Conservation (phyloP, 495 filamentous ascomycete genomes). For the Xylaria venustula region DNA sequence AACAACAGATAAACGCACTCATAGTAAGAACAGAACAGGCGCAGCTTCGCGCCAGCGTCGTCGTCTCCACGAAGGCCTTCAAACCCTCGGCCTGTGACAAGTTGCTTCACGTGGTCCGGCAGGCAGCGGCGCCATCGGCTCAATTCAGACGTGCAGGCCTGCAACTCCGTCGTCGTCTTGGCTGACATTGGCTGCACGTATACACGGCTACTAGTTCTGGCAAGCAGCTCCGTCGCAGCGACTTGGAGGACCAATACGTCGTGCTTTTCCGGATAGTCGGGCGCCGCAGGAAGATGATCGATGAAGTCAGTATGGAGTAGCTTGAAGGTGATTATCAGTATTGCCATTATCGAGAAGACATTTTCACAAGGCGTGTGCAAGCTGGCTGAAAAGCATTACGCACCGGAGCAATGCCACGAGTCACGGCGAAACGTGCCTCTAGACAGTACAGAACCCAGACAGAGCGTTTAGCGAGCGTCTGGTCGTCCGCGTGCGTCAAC, state of each 20-base stretch:
- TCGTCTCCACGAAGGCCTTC: slow-evolving; percentile 1
- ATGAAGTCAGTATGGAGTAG: slow-evolving; percentile 4
- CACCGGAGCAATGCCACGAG: not conserved
- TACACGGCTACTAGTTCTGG: not conserved
- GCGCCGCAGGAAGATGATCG: not conserved
- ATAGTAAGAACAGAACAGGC: not conserved
- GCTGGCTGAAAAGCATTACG: not conserved
- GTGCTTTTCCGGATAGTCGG: not conserved
- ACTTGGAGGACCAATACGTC: not conserved
- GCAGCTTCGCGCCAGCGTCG: not conserved
- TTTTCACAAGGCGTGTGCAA: not conserved
- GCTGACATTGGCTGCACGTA: not conserved
- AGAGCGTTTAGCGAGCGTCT: not conserved
- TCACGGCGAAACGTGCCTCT: not conserved
- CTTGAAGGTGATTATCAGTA: not conserved
- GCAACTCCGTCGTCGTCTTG: not conserved
- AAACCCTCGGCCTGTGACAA: not conserved
- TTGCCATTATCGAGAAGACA: not conserved
- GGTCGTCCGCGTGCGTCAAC: not conserved
- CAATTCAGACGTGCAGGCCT: not conserved
- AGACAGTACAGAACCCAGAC: slow-evolving; percentile 5
- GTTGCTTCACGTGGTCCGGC: not conserved
- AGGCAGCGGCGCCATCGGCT: not conserved
- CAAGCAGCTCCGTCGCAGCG: not conserved
- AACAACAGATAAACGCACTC: slow-evolving; percentile 2